Base-by-base conservation (phyloP, 1,284 basidiomycete genomes). In the Fomitopsis pinicola region DNA sequence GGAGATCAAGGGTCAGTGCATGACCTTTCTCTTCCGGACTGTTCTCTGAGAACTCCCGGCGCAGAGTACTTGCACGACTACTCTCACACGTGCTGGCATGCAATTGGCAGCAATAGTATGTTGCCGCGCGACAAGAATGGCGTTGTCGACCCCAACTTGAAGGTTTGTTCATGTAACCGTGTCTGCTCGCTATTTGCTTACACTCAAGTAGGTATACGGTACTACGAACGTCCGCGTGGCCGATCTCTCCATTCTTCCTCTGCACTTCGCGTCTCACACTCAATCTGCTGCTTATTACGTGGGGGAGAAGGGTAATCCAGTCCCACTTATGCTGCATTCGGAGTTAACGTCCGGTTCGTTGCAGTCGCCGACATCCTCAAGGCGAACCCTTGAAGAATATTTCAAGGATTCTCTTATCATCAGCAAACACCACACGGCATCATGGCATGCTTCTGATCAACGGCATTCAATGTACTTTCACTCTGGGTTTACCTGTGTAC, bases 71-170 rank as follows among this genome's bases (percentile, higher is more conserved):
- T 68, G 59, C 65, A 62, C 59, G 60, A 63, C 54, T 46, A 46
- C 22, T 57, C 57, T 33, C 56, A 54, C 8, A 59, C 58, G 9
- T 58, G 62, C 17, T 68, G 53, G 42, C 65, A 66, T 42, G 63
- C 65, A 8, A 30, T 64, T 15, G 67, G 64, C 5, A 54, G 63
- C 1, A 61, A 60, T 33, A 63, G 64, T 0, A 84, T 85, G 83
- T 72, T 84, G 42, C 83, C 83, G 10, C 69, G 75, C 53, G 75
- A 76, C 45, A 68, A 76, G 61, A 81, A 81, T 40, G 83, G 83
- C 64, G 83, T 85, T 17, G 83, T 85, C 44, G 80, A 80, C 70
- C 71, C 78, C 6, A 72, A 75, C 52, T 69, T 85, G 28, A 72
- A 73, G 62, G 71, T 73, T 44, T n/a, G 55, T 45, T 19, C 28